Evolutionary conservation across 2,329 filamentous ascomycete species (phyloP).

Genomic region (Oidium heveae): DNA sequence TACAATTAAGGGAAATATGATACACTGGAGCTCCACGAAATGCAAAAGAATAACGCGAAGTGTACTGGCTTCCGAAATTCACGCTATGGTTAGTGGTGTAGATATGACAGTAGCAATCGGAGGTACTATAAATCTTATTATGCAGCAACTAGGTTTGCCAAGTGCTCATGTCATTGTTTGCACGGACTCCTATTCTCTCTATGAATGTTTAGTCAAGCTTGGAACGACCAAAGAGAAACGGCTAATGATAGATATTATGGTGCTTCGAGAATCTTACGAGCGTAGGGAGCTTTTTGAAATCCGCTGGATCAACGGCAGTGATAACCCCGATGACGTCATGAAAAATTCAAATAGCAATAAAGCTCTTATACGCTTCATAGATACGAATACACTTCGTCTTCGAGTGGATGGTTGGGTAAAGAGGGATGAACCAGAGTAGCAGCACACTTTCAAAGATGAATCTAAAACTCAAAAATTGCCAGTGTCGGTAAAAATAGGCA

Average conservation of each 20-base stretch:
- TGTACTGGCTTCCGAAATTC: too few species aligned
- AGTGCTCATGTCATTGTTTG: not conserved
- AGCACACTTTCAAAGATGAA: too few species aligned
- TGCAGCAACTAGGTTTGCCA: not conserved
- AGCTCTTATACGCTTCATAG: too few species aligned
- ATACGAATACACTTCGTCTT: not conserved
- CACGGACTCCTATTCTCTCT: too few species aligned
- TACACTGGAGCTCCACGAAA: not conserved
- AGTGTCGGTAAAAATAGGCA: too few species aligned
- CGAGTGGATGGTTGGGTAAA: not conserved
- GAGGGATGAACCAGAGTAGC: not conserved
- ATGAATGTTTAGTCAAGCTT: too few species aligned
- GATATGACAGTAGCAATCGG: not conserved
- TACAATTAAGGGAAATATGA: not conserved
- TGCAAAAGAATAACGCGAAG: not conserved
- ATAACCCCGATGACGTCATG: not conserved
- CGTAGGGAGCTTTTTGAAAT: not conserved
- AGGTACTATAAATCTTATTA: not conserved
- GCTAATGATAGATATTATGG: too few species aligned
- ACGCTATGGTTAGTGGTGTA: not conserved
- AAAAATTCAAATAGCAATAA: not conserved
- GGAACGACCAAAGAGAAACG: too few species aligned
- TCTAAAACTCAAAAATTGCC: too few species aligned
- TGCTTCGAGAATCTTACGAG: not conserved
- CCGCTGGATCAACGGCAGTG: not conserved